A percentile compares a stretch with the other conserved stretches of the same genome.
These are phyloP conservation scores for Epichloe typhina DNA, from an alignment of 2,329 filamentous ascomycete species.

Conservation along the genomic window DNA sequence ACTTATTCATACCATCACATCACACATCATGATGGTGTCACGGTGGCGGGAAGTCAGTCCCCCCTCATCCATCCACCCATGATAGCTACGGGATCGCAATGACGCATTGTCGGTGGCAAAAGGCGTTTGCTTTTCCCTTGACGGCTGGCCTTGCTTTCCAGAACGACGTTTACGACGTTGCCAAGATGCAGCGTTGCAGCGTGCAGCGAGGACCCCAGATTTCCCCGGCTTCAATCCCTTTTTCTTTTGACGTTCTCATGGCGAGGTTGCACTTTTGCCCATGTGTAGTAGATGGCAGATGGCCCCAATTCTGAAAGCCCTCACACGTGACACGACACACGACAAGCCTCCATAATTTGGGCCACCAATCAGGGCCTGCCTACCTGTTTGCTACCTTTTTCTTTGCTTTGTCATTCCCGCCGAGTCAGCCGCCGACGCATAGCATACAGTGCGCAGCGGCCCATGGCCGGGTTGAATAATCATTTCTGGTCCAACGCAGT, in stretches of 20 bases:
- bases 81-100: no score
- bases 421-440: no score
- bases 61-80: no score
- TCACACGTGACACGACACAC: background rate
- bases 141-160: background rate
- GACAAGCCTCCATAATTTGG: background rate
- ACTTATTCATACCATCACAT: background rate
- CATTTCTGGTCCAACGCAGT: no score
- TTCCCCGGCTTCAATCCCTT: background rate
- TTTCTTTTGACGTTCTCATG: constrained; percentile 1
- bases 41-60: no score
- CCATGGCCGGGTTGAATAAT: no score
- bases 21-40: background rate
- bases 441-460: no score
- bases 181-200: background rate
- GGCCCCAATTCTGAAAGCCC: background rate
- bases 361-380: background rate
- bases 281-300: background rate
- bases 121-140: no score
- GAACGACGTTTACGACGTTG: background rate
- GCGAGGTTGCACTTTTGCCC: background rate
- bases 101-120: no score
- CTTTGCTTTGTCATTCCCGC: no score
- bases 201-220: background rate
- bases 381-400: no score